Conservation (phyloP, 2,329 filamentous ascomycete species). For the Cladophialophora bantiana region DNA sequence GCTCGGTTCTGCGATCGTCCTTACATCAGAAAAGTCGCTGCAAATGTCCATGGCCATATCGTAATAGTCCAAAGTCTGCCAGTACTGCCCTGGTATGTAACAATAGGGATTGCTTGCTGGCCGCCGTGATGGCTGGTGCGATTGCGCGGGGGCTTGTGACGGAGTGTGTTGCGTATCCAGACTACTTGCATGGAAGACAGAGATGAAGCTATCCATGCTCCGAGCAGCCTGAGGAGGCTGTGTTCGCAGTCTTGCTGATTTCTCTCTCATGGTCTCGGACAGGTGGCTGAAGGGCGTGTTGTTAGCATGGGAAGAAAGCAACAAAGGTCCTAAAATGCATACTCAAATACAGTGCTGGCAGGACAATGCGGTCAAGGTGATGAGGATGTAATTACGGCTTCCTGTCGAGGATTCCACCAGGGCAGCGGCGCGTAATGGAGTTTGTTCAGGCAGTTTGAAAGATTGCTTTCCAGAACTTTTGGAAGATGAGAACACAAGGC, state of each 20-base stretch:
- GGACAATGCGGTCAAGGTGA: background rate
- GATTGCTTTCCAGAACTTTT: background rate
- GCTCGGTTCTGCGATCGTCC: conserved; percentile 3
- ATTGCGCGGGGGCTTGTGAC: background rate
- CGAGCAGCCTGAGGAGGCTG: background rate
- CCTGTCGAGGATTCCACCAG: background rate
- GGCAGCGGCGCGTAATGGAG: background rate
- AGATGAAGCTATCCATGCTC: conserved; percentile 22
- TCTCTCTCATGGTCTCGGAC: conserved; percentile 16
- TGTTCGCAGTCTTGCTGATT: background rate
- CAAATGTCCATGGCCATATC: conserved; percentile 26
- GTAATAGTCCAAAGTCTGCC: conserved; percentile 28
- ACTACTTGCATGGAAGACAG: conserved; percentile 23
- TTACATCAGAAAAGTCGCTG: conserved; percentile 24
- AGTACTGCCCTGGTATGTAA: conserved; percentile 28
- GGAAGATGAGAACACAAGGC: background rate
- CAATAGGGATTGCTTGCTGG: conserved; percentile 16
- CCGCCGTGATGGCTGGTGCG: conserved; percentile 2
- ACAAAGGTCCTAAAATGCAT: background rate
- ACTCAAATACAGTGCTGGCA: background rate
- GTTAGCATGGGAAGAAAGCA: background rate
- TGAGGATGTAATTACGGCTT: background rate
- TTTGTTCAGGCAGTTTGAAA: background rate
- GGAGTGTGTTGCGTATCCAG: conserved; percentile 7
- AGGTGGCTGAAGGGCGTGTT: background rate